Conservation (phyloP, 1,284 basidiomycete genomes). For the Cutaneotrichosporon sp. region DNA sequence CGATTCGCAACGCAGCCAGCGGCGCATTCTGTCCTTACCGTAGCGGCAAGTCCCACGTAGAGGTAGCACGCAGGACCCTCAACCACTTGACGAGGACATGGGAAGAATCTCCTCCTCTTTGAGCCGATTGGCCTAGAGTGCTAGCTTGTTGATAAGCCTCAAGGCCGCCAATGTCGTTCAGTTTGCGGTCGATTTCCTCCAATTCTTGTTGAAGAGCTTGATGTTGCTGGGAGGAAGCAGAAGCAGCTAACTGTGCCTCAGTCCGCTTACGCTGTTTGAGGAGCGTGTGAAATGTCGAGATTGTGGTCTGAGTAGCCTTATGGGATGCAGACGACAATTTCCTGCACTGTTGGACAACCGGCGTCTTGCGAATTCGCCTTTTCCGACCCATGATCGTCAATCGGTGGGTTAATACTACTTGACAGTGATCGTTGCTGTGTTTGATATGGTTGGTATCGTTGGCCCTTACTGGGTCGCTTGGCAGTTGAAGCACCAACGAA, state of each 20-base stretch:
- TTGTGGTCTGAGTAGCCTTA: constrained; percentile 40
- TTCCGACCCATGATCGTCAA: neutral
- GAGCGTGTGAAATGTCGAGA: constrained; percentile 42
- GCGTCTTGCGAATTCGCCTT: constrained; percentile 13
- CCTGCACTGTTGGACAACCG: constrained; percentile 3
- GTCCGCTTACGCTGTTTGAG: constrained; percentile 38
- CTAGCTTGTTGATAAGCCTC: constrained; percentile 76
- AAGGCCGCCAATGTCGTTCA: constrained; percentile 66
- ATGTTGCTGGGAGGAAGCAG: neutral
- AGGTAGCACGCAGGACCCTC: constrained; percentile 52
- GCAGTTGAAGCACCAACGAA: too few species aligned
- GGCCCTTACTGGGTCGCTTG: too few species aligned
- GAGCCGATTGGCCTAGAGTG: constrained; percentile 66
- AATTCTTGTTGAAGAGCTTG: constrained; percentile 36
- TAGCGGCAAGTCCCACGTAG: neutral
- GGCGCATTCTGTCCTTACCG: too few species aligned
- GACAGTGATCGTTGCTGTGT: too few species aligned
- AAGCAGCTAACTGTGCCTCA: constrained; percentile 14
- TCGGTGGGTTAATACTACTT: neutral
- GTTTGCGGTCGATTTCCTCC: constrained; percentile 56
- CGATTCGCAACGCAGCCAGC: too few species aligned
- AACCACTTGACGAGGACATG: constrained; percentile 71
- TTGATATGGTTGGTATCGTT: too few species aligned
- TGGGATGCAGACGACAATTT: constrained; percentile 19
- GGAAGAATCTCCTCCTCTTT: constrained; percentile 79